A percentile compares a stretch with the other conserved stretches of the same genome.
Evolutionary conservation across 1,139 yeast species (phyloP).

Genomic region (Wickerhamomyces sp.): DNA sequence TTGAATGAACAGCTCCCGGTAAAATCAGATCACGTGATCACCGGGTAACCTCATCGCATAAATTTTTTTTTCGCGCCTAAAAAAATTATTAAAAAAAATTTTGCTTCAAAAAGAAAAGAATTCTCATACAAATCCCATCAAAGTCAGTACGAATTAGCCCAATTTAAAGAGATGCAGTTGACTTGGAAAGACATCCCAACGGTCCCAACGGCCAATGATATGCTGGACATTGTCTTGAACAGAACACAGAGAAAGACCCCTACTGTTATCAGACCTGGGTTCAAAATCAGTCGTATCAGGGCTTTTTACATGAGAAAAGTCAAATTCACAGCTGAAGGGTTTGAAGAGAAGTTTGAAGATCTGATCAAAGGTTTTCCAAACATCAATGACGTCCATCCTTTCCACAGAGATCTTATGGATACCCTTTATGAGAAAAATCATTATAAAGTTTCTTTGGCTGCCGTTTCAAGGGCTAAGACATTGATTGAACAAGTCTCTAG

Average conservation of each 20-base stretch:
- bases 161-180: conserved; percentile 61
- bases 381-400: conserved; percentile 96
- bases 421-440: conserved; percentile 97
- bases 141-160: not conserved
- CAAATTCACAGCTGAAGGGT: conserved; percentile 92
- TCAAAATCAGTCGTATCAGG: conserved; percentile 91
- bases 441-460: conserved; percentile 95
- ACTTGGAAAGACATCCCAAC: conserved; percentile 98
- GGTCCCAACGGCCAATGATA: conserved; percentile 85
- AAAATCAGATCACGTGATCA: not conserved
- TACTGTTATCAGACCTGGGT: conserved; percentile 95
- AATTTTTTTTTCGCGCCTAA: not conserved
- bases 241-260: conserved; percentile 98
- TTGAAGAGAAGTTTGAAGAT: conserved; percentile 84
- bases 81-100: not conserved
- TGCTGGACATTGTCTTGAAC: conserved; percentile 93
- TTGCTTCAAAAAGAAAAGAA: not conserved
- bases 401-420: conserved; percentile 96
- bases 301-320: conserved; percentile 99
- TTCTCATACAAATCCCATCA: not conserved
- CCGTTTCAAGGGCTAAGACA: conserved; percentile 89
- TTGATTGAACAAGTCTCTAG: conserved; percentile 93
- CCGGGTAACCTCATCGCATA: conserved; percentile 8
- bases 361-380: conserved; percentile 88
- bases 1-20: not conserved